Conservation (phyloP, 768 basidiomycete species). For the Russula earlei region DNA sequence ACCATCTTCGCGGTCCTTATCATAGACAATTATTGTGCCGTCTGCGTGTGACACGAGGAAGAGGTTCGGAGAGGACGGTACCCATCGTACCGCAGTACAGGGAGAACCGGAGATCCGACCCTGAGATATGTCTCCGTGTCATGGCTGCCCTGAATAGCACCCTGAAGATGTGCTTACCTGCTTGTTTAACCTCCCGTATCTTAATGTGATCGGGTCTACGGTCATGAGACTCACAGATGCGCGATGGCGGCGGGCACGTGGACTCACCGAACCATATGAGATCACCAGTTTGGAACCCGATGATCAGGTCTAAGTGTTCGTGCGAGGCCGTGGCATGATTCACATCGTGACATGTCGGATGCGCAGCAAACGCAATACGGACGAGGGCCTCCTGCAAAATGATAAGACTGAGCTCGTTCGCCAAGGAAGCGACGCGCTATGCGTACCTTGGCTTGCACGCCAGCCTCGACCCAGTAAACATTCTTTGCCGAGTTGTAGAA, state of each 20-base stretch:
- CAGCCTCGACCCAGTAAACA: conserved; percentile 80
- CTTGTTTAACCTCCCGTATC: conserved; percentile 84
- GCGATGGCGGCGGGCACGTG: neutral
- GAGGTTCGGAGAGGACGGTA: conserved; percentile 66
- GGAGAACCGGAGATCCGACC: conserved; percentile 73
- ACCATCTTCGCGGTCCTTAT: conserved; percentile 86
- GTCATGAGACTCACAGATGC: neutral
- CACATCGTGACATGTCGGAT: conserved; percentile 88
- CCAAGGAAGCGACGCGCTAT: neutral
- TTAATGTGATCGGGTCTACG: conserved; percentile 67
- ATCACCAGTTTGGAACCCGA: conserved; percentile 94
- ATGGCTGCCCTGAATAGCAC: neutral
- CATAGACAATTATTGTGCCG: conserved; percentile 82
- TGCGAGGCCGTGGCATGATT: conserved; percentile 69
- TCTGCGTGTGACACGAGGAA: conserved; percentile 86
- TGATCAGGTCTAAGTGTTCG: conserved; percentile 76
- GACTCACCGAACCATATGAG: conserved; percentile 83
- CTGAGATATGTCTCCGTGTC: conserved; percentile 28
- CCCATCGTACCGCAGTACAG: conserved; percentile 88
- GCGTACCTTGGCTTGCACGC: conserved; percentile 73
- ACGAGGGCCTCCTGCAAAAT: conserved; percentile 74
- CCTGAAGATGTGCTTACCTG: conserved; percentile 37
- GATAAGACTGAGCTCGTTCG: neutral
- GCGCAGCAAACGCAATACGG: conserved; percentile 74
- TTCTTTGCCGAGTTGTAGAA: conserved; percentile 85